Evolutionary conservation across 306 rosid species (phyloP).

Genomic region (Cucurbita argyrosperma): DNA sequence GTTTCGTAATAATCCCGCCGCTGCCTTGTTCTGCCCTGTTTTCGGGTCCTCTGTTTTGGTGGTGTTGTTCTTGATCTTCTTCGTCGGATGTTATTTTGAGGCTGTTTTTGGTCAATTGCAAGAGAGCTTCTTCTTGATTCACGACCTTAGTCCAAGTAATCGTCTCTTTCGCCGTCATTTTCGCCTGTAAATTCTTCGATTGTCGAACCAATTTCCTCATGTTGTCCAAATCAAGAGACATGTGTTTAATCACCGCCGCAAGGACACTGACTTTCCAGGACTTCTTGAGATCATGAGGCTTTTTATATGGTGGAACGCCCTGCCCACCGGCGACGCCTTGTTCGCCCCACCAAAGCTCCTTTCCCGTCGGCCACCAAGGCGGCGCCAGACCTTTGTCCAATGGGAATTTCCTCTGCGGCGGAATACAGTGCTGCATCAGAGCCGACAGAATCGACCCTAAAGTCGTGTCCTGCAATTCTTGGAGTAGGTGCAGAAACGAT

Average conservation of each 20-base stretch:
- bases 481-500: slow-evolving; percentile 34
- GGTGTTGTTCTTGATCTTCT: not conserved
- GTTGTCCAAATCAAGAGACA: slow-evolving; percentile 32
- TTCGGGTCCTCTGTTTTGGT: not conserved
- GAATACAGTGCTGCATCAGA: slow-evolving; percentile 39
- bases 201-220: slow-evolving; percentile 32
- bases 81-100: slow-evolving; percentile 12
- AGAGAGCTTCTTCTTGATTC: slow-evolving; percentile 36
- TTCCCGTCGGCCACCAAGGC: slow-evolving; percentile 62
- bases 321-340: slow-evolving; percentile 31
- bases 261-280: slow-evolving; percentile 54
- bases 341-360: slow-evolving; percentile 51
- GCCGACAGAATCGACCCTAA: slow-evolving; percentile 50
- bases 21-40: not conserved
- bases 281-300: slow-evolving; percentile 54
- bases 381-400: slow-evolving; percentile 48
- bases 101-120: slow-evolving; percentile 8
- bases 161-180: slow-evolving; percentile 45
- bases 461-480: slow-evolving; percentile 44
- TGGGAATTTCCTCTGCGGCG: slow-evolving; percentile 46
- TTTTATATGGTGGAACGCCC: slow-evolving; percentile 43
- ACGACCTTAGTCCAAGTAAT: slow-evolving; percentile 43
- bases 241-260: slow-evolving; percentile 40
- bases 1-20: not conserved
- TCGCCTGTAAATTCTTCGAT: slow-evolving; percentile 43